These are phyloP conservation scores for Davidsoniella australis DNA, from an alignment of 2,329 filamentous ascomycete genomes.

Conservation along the genomic window DNA sequence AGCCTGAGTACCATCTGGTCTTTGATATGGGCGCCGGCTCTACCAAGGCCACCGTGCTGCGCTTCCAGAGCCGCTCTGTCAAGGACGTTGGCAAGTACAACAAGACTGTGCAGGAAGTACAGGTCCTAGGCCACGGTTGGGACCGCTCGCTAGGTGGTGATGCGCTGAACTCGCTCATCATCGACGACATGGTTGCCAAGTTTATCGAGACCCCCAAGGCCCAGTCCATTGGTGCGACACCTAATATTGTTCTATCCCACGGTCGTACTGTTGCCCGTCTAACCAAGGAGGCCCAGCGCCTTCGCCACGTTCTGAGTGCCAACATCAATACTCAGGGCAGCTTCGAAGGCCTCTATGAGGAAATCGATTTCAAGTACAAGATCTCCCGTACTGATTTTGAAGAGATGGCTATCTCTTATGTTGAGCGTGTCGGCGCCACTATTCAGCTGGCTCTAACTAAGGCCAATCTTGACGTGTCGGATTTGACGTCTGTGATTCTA, in stretches of 20 bases:
- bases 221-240: constrained; percentile 45
- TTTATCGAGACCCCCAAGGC: constrained; percentile 56
- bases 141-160: constrained; percentile 84
- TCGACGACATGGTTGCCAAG: constrained; percentile 72
- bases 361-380: constrained; percentile 88
- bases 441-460: constrained; percentile 58
- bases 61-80: constrained; percentile 73
- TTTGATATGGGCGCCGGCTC: constrained; percentile 98
- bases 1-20: constrained; percentile 80
- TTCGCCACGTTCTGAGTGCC: constrained; percentile 81
- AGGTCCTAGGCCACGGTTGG: constrained; percentile 73
- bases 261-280: constrained; percentile 78
- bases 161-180: constrained; percentile 68
- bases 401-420: constrained; percentile 50
- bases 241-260: constrained; percentile 50
- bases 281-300: constrained; percentile 77
- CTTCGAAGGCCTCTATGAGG: constrained; percentile 82
- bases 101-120: constrained; percentile 93
- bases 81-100: constrained; percentile 89
- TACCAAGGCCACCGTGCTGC: constrained; percentile 74
- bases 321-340: constrained; percentile 66
- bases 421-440: constrained; percentile 48
- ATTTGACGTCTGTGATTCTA: constrained; percentile 80
- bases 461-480: constrained; percentile 53
- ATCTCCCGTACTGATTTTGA: constrained; percentile 68